Percentiles rank a stretch among this genome's conserved stretches.
phyloP scores from a whole-genome alignment of 1,284 basidiomycete genomes.

The Thecaphora frezii region DNA sequence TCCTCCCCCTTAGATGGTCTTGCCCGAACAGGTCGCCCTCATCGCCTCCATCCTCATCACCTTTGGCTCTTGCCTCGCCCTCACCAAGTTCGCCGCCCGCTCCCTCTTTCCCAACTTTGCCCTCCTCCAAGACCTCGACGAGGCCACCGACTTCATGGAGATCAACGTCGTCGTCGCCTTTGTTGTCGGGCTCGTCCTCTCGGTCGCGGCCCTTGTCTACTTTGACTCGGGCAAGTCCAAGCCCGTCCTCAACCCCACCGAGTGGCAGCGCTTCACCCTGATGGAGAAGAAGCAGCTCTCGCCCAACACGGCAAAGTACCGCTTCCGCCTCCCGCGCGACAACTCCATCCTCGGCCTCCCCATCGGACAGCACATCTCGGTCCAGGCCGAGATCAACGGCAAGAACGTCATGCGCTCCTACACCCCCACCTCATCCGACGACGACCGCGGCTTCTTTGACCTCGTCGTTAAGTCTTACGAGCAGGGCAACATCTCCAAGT shows the following conservation, averaged over 20 bases:
- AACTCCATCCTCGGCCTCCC: conserved; percentile 85
- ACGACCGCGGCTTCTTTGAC: conserved; percentile 90
- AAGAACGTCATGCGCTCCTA: conserved; percentile 88
- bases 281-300: conserved; percentile 80
- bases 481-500: conserved; percentile 89
- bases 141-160: conserved; percentile 51
- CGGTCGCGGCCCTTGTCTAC: conserved; percentile 42
- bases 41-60: conserved; percentile 37
- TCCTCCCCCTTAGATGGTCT: conserved; percentile 13
- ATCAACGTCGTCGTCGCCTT: conserved; percentile 47
- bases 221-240: conserved; percentile 48
- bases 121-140: conserved; percentile 30
- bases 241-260: conserved; percentile 72
- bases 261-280: conserved; percentile 82
- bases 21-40: conserved; percentile 31
- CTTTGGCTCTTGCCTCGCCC: conserved; percentile 30
- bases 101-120: conserved; percentile 23
- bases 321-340: conserved; percentile 75
- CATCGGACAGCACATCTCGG: conserved; percentile 91
- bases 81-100: conserved; percentile 23
- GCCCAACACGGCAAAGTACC: conserved; percentile 94
- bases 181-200: conserved; percentile 42
- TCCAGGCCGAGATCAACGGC: conserved; percentile 85
- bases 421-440: conserved; percentile 90
- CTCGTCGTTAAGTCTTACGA: conserved; percentile 97